These are phyloP conservation scores for Xylariaceae sp. DNA, from an alignment of 2,329 filamentous ascomycete genomes.

Conservation along the genomic window DNA sequence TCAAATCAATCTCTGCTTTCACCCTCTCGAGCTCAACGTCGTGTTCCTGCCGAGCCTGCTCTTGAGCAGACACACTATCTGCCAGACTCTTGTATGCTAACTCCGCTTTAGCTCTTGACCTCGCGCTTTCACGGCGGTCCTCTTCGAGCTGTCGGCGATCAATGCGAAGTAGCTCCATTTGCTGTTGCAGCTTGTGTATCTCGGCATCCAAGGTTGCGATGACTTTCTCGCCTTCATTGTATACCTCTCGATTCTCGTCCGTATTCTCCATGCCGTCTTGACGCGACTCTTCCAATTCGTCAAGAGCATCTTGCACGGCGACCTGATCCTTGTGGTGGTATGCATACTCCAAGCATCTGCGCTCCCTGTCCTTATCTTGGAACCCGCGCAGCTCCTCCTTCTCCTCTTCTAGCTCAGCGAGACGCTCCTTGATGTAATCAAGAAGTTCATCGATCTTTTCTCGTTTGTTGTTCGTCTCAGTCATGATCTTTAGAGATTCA, in stretches of 20 bases:
- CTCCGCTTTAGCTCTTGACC: constrained; percentile 78
- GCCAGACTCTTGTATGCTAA: constrained; percentile 75
- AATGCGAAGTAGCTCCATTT: constrained; percentile 78
- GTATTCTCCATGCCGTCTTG: constrained; percentile 80
- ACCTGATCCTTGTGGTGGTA: constrained; percentile 88
- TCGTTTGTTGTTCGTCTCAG: constrained; percentile 91
- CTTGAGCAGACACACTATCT: constrained; percentile 76
- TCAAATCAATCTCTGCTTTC: constrained; percentile 67
- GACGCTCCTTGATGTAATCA: constrained; percentile 83
- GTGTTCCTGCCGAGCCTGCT: constrained; percentile 67
- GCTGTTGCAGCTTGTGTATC: constrained; percentile 74
- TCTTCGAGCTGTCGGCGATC: constrained; percentile 86
- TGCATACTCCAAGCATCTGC: constrained; percentile 88
- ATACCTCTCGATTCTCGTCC: constrained; percentile 73
- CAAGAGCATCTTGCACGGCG: constrained; percentile 70
- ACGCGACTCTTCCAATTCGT: constrained; percentile 76
- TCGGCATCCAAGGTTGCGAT: constrained; percentile 73
- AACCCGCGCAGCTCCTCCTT: constrained; percentile 93
- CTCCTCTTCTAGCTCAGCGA: constrained; percentile 89
- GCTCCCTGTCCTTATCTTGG: constrained; percentile 91
- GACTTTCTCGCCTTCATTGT: constrained; percentile 73
- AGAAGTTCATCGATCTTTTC: constrained; percentile 91
- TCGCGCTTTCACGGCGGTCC: constrained; percentile 78
- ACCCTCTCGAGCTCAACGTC: constrained; percentile 69
- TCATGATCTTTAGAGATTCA: constrained; percentile 95